Conservation (phyloP, 371 early-diverging fungal species). For the Funneliformis caledonium region DNA sequence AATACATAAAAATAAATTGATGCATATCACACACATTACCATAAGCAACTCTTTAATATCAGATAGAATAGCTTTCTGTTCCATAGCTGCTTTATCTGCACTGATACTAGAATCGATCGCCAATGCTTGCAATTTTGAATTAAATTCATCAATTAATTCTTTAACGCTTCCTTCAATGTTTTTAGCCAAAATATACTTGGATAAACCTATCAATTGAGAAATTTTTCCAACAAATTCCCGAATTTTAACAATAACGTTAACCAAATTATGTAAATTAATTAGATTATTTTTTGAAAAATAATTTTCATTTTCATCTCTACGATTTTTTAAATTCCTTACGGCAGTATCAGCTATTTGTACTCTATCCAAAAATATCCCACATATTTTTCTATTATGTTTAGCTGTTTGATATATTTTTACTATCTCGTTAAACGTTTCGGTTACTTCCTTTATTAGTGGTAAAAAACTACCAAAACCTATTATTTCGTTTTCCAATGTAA, state of each 20-base stretch:
- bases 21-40: no score
- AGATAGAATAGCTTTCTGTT: no score
- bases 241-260: slow-evolving; percentile 12
- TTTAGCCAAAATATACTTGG: not conserved
- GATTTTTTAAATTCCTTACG: not conserved
- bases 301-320: not conserved
- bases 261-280: not conserved
- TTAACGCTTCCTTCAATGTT: not conserved
- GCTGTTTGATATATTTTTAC: not conserved
- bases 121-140: not conserved
- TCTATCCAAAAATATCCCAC: not conserved
- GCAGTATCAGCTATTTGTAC: slow-evolving; percentile 6
- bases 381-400: not conserved
- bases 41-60: no score
- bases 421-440: not conserved
- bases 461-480: not conserved
- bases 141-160: slow-evolving; percentile 3
- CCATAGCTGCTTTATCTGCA: no score
- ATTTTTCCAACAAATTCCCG: slow-evolving; percentile 3
- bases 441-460: not conserved
- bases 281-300: not conserved
- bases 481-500: not conserved
- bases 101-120: no score
- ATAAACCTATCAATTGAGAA: slow-evolving; percentile 15
- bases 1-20: no score